A percentile compares a stretch with the other conserved stretches of the same genome.
Evolutionary conservation across 352 stramenopile species (phyloP).

Genomic region (Phytophthora gonapodyides): DNA sequence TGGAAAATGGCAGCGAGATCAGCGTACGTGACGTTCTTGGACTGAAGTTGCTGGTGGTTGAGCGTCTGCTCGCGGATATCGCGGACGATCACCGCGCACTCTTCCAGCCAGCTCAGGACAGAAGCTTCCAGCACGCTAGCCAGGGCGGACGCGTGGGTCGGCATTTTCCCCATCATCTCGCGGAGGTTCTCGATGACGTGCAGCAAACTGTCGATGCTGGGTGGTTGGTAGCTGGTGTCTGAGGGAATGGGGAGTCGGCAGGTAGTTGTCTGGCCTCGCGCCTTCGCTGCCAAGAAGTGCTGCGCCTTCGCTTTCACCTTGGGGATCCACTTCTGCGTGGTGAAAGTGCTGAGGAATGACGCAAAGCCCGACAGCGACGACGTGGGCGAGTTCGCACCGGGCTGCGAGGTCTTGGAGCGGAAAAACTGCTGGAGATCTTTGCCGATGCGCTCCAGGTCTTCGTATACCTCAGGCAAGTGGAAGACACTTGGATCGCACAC

Average conservation of each 20-base stretch:
- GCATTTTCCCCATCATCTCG: conserved; percentile 77
- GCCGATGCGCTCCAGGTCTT: conserved; percentile 65
- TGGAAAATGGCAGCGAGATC: conserved; percentile 69
- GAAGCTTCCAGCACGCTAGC: conserved; percentile 67
- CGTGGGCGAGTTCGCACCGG: conserved; percentile 7
- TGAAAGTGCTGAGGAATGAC: conserved; percentile 70
- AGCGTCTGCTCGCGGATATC: conserved; percentile 79
- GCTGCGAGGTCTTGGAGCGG: conserved; percentile 18
- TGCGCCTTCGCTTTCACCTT: conserved; percentile 75
- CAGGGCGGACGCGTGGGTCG: conserved; percentile 59
- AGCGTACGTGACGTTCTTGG: conserved; percentile 51
- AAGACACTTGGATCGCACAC: conserved; percentile 81
- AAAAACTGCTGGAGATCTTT: conserved; percentile 66
- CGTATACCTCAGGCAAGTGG: conserved; percentile 73
- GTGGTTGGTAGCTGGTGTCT: conserved; percentile 76
- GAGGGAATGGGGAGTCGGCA: conserved; percentile 63
- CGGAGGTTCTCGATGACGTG: conserved; percentile 69
- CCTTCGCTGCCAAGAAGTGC: conserved; percentile 66
- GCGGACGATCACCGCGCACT: conserved; percentile 70
- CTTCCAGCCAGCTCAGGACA: conserved; percentile 71
- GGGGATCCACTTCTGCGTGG: conserved; percentile 74
- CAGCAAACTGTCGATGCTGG: conserved; percentile 77
- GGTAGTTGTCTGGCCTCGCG: conserved; percentile 44
- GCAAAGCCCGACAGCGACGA: conserved; percentile 41
- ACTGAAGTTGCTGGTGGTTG: conserved; percentile 67